Evolutionary conservation across 352 stramenopile genomes (phyloP).

Genomic region (Pythium graminicola): DNA sequence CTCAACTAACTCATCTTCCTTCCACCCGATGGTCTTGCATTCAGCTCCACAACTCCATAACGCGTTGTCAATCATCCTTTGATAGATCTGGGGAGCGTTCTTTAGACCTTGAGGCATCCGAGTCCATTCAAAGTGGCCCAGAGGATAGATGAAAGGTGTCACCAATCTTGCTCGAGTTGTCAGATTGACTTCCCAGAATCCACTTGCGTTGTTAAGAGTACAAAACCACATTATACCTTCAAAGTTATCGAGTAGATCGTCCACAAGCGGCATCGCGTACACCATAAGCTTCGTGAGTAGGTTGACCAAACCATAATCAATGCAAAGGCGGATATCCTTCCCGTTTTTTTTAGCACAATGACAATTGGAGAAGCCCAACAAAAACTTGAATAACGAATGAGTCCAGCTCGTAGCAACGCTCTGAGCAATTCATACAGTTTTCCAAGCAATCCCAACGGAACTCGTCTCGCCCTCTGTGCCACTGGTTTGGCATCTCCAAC

Average conservation of each 20-base stretch:
- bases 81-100: slow-evolving; percentile 24
- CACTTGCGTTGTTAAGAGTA: slow-evolving; percentile 22
- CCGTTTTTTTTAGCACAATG: slow-evolving; percentile 37
- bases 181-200: slow-evolving; percentile 21
- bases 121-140: slow-evolving; percentile 17
- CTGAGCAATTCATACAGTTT: slow-evolving; percentile 26
- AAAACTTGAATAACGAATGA: slow-evolving; percentile 17
- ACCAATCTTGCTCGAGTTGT: slow-evolving; percentile 7
- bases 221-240: slow-evolving; percentile 12
- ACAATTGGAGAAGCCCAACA: slow-evolving; percentile 34
- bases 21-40: slow-evolving; percentile 11
- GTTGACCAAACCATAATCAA: slow-evolving; percentile 23
- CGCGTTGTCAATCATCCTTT: slow-evolving; percentile 17
- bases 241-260: slow-evolving; percentile 22
- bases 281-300: too few species aligned
- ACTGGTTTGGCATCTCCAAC: slow-evolving; percentile 15
- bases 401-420: slow-evolving; percentile 12
- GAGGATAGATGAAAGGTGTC: slow-evolving; percentile 15
- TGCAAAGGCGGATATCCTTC: slow-evolving; percentile 29
- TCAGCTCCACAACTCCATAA: slow-evolving; percentile 8
- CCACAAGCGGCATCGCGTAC: slow-evolving; percentile 22
- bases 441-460: slow-evolving; percentile 15
- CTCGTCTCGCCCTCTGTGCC: slow-evolving; percentile 10
- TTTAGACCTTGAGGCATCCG: slow-evolving; percentile 21
- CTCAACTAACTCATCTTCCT: neutral